Base-by-base conservation (phyloP, 106 monocot genomes). In the Dactylorhiza incarnata region DNA sequence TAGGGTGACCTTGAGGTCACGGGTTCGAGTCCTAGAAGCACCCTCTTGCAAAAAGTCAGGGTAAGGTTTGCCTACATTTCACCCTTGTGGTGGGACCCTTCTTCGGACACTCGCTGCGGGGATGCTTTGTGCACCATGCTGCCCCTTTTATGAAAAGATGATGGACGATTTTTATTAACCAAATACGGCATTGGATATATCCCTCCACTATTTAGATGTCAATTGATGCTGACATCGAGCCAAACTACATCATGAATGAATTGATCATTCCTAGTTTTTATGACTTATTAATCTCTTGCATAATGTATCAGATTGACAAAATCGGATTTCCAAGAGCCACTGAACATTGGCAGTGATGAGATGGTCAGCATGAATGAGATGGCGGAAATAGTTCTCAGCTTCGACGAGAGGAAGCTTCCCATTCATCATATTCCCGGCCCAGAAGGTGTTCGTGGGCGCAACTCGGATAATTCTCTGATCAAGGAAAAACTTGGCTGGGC, bases 281-380 rank as follows among this genome's bases (percentile, higher is more conserved):
- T 65, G 26, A 29, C n/a, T 65, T 24, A 65, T 10, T 20, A 65
- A 65, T 25, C 25, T 8, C 24, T 44, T 69, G 59, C 6, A 46
- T 45, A 45, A 10, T 44, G 43, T 46, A 69, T 69, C 69, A 91
- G 91, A 71, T 84, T 91, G 79, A 94, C 91, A 48, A 89, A 95
- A 79, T 95, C 95, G 12, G 95, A 95, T 74, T 95, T 95, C 62
- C 73, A 86, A 0, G 95, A 92, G 76, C 95, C 95, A 19, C 87
- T 95, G 25, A 94, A 94, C 80, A 94, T 94, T 74, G 94, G 94
- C 37, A 94, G 94, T 68, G 90, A 94, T 76, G 94, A 90, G 79
- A 94, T 94, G 94, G 94, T 94, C 24, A 94, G 94, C 94, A 94
- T 94, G 94, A 94, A 94, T 55, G 94, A 91, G 82, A 91, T 91